Percentiles rank a stretch among this genome's conserved stretches.
phyloP scores from a whole-genome alignment of 2,329 filamentous ascomycete species.

The Daldinia eschscholtzii region DNA sequence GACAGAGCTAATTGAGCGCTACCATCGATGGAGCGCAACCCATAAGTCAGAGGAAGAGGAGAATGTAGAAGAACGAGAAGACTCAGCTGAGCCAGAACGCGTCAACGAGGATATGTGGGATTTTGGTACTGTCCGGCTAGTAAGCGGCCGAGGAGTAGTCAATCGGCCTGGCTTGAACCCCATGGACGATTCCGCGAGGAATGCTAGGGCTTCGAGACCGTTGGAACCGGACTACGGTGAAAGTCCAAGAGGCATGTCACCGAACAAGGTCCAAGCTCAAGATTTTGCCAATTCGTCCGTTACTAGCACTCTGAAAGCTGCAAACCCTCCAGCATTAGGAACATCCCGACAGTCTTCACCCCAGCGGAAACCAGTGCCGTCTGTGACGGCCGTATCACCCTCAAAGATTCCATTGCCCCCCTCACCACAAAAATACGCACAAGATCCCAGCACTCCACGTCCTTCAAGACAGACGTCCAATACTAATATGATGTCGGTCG shows the following conservation, averaged over 20 bases:
- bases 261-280: conserved; percentile 63
- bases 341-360: conserved; percentile 71
- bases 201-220: conserved; percentile 73
- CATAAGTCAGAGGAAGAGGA: conserved; percentile 81
- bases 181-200: conserved; percentile 85
- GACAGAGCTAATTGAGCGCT: conserved; percentile 93
- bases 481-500: conserved; percentile 64
- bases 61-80: conserved; percentile 69
- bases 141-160: conserved; percentile 72
- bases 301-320: conserved; percentile 68
- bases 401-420: conserved; percentile 71
- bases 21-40: conserved; percentile 86
- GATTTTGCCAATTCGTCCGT: conserved; percentile 59
- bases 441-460: conserved; percentile 61
- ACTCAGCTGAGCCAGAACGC: conserved; percentile 67
- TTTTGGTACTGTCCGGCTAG: conserved; percentile 92
- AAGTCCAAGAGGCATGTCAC: conserved; percentile 63
- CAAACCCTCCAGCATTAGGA: conserved; percentile 57
- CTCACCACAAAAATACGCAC: conserved; percentile 65
- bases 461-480: conserved; percentile 62
- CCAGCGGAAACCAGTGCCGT: conserved; percentile 67
- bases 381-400: conserved; percentile 61
- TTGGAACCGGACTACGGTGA: conserved; percentile 68
- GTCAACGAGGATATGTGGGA: conserved; percentile 94
- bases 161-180: conserved; percentile 71